Evolutionary conservation across 176 grass and related monocot genomes (phyloP).

Genomic region (Thalia dealbata): DNA sequence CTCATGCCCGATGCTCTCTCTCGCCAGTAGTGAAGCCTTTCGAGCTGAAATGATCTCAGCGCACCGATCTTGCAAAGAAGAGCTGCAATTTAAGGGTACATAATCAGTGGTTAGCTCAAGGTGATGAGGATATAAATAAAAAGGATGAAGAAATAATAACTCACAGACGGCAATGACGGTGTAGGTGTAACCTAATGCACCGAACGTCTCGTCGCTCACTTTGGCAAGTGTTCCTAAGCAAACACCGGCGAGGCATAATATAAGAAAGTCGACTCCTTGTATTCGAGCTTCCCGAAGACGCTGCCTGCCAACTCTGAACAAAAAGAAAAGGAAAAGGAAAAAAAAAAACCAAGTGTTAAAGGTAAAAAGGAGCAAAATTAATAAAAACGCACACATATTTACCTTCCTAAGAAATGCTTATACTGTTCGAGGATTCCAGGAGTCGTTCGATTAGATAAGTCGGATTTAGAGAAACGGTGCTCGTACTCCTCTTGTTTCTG

Average conservation of each 20-base stretch:
- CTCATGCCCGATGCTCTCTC: slow-evolving; percentile 82
- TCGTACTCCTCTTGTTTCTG: slow-evolving; percentile 69
- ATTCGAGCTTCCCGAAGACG: slow-evolving; percentile 77
- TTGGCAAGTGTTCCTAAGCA: slow-evolving; percentile 80
- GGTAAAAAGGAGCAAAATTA: no score
- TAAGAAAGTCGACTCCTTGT: slow-evolving; percentile 75
- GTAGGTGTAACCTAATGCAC: slow-evolving; percentile 75
- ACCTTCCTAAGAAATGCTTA: slow-evolving; percentile 81
- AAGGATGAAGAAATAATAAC: slow-evolving; percentile 23
- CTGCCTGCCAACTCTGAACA: slow-evolving; percentile 62
- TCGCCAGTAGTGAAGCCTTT: slow-evolving; percentile 81
- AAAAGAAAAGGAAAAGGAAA: background rate
- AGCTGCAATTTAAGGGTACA: slow-evolving; percentile 32
- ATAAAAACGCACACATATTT: no score
- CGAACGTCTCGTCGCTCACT: slow-evolving; percentile 82
- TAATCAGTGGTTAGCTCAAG: no score
- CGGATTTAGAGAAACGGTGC: slow-evolving; percentile 51
- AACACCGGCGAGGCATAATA: slow-evolving; percentile 63
- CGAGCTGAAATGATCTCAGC: slow-evolving; percentile 62
- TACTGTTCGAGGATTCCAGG: slow-evolving; percentile 54
- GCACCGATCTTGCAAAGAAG: slow-evolving; percentile 81
- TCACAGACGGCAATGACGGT: slow-evolving; percentile 87
- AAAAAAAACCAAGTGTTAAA: no score
- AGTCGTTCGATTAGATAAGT: slow-evolving; percentile 65
- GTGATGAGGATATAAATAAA: no score